Base-by-base conservation (phyloP, 441 rosid species). In the Populus trichocarpa region DNA sequence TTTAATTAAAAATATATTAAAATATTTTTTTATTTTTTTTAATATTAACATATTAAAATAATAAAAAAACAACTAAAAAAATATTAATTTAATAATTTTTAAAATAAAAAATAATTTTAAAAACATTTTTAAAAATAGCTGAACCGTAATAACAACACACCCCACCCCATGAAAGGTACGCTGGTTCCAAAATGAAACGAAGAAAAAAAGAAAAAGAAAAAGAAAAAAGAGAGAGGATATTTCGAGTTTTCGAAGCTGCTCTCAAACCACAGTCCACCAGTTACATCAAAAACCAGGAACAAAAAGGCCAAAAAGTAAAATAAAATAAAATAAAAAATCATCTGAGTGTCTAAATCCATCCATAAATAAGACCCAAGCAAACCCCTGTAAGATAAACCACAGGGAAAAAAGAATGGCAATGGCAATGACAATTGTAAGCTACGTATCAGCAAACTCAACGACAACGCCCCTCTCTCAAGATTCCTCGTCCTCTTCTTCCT, bases 341-440 rank as follows among this genome's bases (percentile, higher is more conserved):
- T 46, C 13, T 14, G 57, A 13, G 57, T 4, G 46, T 11, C 1
- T 5, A 3, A 11, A 40, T 46, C 20, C 20, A 46, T 13, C 57
- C 57, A 46, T 5, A 46, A 46, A 5, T 14, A 46, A 46, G 57
- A 46, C 18, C 57, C 20, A 46, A 46, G 57, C 57, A 46, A 46
- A 5, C 20, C 57, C 57, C 57, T 14, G 57, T 46, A 14, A 46
- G 57, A 13, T 14, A 46, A 13, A 46, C 20, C 57, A 14, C 16
- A 0, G 42, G 20, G 57, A 14, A 46, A 46, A 46, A 46, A 4
- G 20, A 14, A 46, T 46, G 57, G 57, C 26, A 53, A 46, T 46
- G 57, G 20, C 26, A 53, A 94, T 94, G 98, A 86, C 89, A 23
- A 85, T 87, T 33, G 86, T 87, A 2, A 86, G 78, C 85, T 90